Base-by-base conservation (phyloP, 306 rosid genomes). In the Malus orientalis region DNA sequence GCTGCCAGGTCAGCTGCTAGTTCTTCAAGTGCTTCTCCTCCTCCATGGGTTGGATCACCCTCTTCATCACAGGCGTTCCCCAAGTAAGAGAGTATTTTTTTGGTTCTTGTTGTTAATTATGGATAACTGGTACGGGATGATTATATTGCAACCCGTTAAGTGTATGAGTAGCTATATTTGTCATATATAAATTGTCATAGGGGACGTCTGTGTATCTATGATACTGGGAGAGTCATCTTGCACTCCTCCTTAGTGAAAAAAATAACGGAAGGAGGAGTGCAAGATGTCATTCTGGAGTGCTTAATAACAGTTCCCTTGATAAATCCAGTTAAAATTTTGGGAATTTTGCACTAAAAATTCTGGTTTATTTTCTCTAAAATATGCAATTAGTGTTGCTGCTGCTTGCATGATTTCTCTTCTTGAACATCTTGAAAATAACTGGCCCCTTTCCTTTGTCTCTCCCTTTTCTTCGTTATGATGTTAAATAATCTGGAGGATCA, bases 41-140 rank as follows among this genome's bases (percentile, higher is more conserved):
- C 90, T 76, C 97, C 98, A 54, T 95, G 98, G 98, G 98, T 90
- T 10, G 93, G 85, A 19, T 88, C 93, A 49, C 20, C 90, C 42
- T 86, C 96, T 74, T 88, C 89, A 15, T 84, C 93, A 65, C 85
- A 87, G 84, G 73, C 79, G 69, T 79, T 86, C 71, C 72, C 91
- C 36, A 86, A 87, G 97, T 92, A 88, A 85, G 96, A 80, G 78
- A 57, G 15, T 49, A 25, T 30, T n/a, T 51, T 74, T 32, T 62
- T 8, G 77, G 71, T 70, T 72, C 30, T 74, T 23, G 54, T 66
- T 63, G 45, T 22, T 47, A 29, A 61, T n/a, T 19, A 59, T 67
- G 27, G 60, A 74, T 44, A 3, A 40, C 14, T 74, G 66, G 10
- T 66, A 27, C 23, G 14, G 71, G 22, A 27, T 29, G 20, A 23